phyloP scores from a whole-genome alignment of 2,329 filamentous ascomycete genomes.

The Sporothrix schenckii region DNA sequence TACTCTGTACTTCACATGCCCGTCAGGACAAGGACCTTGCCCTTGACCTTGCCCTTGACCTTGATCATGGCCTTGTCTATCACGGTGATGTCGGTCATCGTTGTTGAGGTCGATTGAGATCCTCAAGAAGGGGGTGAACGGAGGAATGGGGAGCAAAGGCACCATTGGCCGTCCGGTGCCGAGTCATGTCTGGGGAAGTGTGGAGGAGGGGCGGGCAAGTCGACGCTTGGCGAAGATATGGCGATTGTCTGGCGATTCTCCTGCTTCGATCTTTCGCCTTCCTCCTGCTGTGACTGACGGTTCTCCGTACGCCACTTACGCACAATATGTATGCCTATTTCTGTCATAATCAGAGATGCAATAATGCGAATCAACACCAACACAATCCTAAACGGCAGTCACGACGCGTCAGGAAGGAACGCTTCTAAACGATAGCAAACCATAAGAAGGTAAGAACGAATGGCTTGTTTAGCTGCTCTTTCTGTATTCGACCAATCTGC shows the following conservation, averaged over 20 bases:
- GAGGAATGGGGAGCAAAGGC: not conserved
- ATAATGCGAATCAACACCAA: not conserved
- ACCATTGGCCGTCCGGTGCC: not conserved
- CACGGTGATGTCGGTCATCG: conserved; percentile 21
- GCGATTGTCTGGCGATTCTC: not conserved
- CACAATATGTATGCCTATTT: not conserved
- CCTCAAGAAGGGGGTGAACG: not conserved
- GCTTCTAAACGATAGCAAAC: too few species aligned
- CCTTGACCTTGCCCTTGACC: conserved; percentile 34
- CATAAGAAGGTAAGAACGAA: too few species aligned
- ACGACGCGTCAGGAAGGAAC: too few species aligned
- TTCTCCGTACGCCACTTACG: not conserved
- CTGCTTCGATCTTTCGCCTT: not conserved
- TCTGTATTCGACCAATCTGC: not conserved
- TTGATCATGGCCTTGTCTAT: conserved; percentile 22
- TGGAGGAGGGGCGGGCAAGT: not conserved
- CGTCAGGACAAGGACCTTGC: conserved; percentile 37
- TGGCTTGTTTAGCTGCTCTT: too few species aligned
- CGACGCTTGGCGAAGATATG: too few species aligned
- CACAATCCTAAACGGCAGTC: not conserved
- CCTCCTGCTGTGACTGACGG: too few species aligned
- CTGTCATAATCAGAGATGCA: not conserved
- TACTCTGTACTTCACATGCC: conserved; percentile 24
- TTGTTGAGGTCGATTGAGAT: not conserved
- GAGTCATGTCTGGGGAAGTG: conserved; percentile 18